These are phyloP conservation scores for Echinochloa phyllopogon DNA, from an alignment of 176 grass and related monocot species.

Conservation along the genomic window DNA sequence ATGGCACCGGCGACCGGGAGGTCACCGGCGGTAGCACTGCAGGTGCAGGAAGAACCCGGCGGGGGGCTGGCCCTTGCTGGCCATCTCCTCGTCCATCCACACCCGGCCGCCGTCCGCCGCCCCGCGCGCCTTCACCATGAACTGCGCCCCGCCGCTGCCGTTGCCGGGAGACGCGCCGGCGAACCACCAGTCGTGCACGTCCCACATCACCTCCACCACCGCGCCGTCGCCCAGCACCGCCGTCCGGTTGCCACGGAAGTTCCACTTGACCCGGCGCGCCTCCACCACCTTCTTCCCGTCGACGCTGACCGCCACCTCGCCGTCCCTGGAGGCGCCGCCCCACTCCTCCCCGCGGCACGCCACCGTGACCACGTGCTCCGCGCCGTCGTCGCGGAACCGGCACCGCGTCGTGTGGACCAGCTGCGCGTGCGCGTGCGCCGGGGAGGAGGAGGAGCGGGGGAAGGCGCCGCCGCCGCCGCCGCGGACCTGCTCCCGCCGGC, in stretches of 20 bases:
- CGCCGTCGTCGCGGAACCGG: constrained; percentile 65
- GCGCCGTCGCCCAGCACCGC: constrained; percentile 67
- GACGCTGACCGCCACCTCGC: constrained; percentile 71
- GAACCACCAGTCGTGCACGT: constrained; percentile 92
- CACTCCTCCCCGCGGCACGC: constrained; percentile 65
- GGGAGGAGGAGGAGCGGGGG: not conserved
- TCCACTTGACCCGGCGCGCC: constrained; percentile 73
- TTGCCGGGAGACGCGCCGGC: constrained; percentile 26
- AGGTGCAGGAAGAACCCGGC: constrained; percentile 64
- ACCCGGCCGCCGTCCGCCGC: constrained; percentile 49
- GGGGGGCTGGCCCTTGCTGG: constrained; percentile 42
- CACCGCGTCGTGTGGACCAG: constrained; percentile 64
- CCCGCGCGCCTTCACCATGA: constrained; percentile 86
- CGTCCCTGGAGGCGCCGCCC: constrained; percentile 36
- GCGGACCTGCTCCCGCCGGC: constrained; percentile 73
- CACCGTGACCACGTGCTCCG: constrained; percentile 80
- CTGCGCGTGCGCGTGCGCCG: not conserved
- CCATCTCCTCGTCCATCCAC: constrained; percentile 85
- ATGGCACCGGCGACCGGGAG: not conserved
- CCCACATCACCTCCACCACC: constrained; percentile 91
- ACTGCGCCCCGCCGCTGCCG: constrained; percentile 52
- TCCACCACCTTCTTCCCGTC: constrained; percentile 71
- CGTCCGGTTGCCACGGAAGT: constrained; percentile 82
- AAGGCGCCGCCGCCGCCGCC: not conserved
- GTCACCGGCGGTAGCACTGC: constrained; percentile 59